Evolutionary conservation across 208 protist species (phyloP), one percentile per base, ranked within the genome.

Genomic region (Trypanosoma rangeli): DNA sequence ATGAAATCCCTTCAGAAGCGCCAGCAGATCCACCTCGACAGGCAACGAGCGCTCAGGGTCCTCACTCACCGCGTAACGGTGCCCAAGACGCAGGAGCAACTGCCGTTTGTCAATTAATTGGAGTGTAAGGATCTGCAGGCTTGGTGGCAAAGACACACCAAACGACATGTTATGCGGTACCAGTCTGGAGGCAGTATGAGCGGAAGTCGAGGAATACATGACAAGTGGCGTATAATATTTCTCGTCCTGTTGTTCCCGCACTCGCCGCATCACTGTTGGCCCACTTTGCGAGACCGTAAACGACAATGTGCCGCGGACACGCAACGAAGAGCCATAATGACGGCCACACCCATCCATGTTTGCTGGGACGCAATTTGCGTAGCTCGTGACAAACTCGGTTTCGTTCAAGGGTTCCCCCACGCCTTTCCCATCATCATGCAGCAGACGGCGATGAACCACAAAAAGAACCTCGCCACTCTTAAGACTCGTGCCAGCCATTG

Each of bases 331-430:
- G 33, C 63, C 63, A 31, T 59, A 68, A 39, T 68, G 63, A 29
- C 42, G 16, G 9, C 63, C 63, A 39, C 63, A 46, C 7, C 8
- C 12, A 29, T 5, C 49, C 1, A 5, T 20, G 18, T 57, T 39
- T 26, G 33, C 20, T 22, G 1, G 3, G 20, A 39, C 7, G 48
- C 55, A 53, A 24, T 20, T 3, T 33, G n/a, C 24, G 24, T 71
- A 71, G 22, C 31, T 44, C 35, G 67, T 71, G 22, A 71, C 37
- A 33, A 54, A 71, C 5, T 9, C 54, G 4, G 67, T 71, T 72
- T 85, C 80, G 57, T 85, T 84, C 18, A 85, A 52, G 20, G 80
- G 53, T 62, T 85, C 78, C 13, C 3, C 31, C 3, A 85, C 80
- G 16, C 80, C 80, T 18, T 79, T 73, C 48, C 0, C 20, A 54